Percentiles rank a stretch among this genome's conserved stretches.
Conservation (phyloP, 2,329 filamentous ascomycete species). For the Dactylellina sp. region DNA sequence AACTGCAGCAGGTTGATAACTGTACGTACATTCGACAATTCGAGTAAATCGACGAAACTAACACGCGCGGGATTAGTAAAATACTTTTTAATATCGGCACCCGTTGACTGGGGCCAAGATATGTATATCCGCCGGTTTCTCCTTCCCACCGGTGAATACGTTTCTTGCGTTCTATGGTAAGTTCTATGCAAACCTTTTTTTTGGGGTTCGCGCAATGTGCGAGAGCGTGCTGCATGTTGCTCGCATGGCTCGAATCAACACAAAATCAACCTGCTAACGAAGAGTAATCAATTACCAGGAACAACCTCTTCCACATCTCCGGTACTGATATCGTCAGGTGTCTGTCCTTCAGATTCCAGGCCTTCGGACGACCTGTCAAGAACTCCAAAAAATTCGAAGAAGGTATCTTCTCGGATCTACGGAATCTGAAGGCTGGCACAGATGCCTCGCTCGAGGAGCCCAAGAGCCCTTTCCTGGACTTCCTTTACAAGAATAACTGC, state of each 20-base stretch:
- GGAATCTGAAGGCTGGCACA: conserved; percentile 97
- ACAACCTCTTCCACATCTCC: conserved; percentile 99
- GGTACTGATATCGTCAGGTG: conserved; percentile 99
- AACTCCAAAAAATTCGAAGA: conserved; percentile 99
- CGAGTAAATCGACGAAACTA: conserved; percentile 20
- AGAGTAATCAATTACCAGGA: conserved; percentile 69
- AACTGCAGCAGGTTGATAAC: conserved; percentile 97
- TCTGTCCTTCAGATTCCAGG: conserved; percentile 96
- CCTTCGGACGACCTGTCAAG: conserved; percentile 96
- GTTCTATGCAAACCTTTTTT: conserved; percentile 59
- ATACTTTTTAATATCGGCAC: conserved; percentile 98
- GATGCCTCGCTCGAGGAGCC: conserved; percentile 98
- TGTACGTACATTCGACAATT: conserved; percentile 69
- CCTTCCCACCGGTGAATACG: conserved; percentile 96
- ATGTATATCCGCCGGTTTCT: conserved; percentile 97
- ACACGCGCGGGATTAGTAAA: conserved; percentile 76
- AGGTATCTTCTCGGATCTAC: conserved; percentile 97
- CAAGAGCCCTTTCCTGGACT: conserved; percentile 97
- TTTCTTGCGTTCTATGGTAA: conserved; percentile 94
- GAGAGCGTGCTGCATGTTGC: conserved; percentile 2
- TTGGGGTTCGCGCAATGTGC: too few relatives aligned
- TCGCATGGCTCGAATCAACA: conserved; percentile 2
- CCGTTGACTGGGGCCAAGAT: conserved; percentile 95
- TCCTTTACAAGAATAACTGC: conserved; percentile 99
- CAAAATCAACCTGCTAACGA: conserved; percentile 14